Conservation (phyloP, 768 basidiomycete species). For the Psilocybe cyanescens region DNA sequence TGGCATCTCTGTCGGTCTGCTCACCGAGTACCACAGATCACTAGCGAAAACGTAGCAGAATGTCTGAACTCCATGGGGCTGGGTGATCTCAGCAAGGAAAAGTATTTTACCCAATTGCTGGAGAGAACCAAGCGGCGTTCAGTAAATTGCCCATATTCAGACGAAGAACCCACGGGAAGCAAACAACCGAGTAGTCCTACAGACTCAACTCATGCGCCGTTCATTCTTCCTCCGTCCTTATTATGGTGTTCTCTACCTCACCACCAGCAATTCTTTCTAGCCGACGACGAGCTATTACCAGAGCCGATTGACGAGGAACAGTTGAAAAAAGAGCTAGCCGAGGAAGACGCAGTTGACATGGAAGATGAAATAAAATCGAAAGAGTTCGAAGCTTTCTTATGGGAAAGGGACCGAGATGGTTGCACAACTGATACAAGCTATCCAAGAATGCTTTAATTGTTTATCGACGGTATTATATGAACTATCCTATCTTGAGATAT, state of each 20-base stretch:
- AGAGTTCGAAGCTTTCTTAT: slow-evolving; percentile 50
- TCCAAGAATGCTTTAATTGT: background rate
- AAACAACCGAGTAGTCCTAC: background rate
- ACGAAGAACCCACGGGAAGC: background rate
- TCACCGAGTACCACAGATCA: slow-evolving; percentile 38
- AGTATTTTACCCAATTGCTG: slow-evolving; percentile 37
- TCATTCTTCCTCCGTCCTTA: slow-evolving; percentile 17
- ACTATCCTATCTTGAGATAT: background rate
- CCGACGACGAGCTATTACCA: slow-evolving; percentile 14
- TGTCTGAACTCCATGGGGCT: slow-evolving; percentile 53
- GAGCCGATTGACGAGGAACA: slow-evolving; percentile 38
- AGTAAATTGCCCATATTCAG: background rate
- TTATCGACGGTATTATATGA: background rate
- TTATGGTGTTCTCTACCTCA: slow-evolving; percentile 18
- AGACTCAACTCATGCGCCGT: slow-evolving; percentile 2
- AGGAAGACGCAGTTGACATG: slow-evolving; percentile 22
- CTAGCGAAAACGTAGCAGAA: slow-evolving; percentile 45
- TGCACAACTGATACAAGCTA: background rate
- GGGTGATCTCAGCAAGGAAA: slow-evolving; percentile 36
- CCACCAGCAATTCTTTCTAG: background rate
- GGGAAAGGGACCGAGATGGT: slow-evolving; percentile 5
- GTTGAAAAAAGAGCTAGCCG: slow-evolving; percentile 25
- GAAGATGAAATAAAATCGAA: slow-evolving; percentile 26
- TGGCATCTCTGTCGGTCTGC: background rate
- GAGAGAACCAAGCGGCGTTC: background rate